phyloP scores from a whole-genome alignment of 2,329 filamentous ascomycete genomes.

The Geosmithia morbida region DNA sequence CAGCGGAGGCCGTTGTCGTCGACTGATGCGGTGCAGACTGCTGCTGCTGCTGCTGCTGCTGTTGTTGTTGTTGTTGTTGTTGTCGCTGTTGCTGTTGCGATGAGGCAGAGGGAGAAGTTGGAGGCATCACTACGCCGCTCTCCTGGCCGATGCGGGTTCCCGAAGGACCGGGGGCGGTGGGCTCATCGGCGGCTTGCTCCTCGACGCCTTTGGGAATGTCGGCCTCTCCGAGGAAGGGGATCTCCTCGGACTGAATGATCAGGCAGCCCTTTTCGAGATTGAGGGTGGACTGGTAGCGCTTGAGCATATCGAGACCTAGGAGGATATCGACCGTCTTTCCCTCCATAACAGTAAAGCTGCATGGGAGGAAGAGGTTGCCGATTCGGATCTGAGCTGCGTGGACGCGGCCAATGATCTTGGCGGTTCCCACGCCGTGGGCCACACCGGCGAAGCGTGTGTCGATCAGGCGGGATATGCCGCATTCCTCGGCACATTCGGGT shows the following conservation, averaged over 20 bases:
- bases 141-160: slow-evolving; percentile 80
- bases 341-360: slow-evolving; percentile 98
- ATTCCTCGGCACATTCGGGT: slow-evolving; percentile 75
- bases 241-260: slow-evolving; percentile 75
- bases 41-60: slow-evolving; percentile 7
- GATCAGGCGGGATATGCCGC: slow-evolving; percentile 91
- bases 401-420: slow-evolving; percentile 85
- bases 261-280: slow-evolving; percentile 76
- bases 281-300: slow-evolving; percentile 85
- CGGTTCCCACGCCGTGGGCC: slow-evolving; percentile 86
- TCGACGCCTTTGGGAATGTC: slow-evolving; percentile 85
- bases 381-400: slow-evolving; percentile 94
- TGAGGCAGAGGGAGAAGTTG: not conserved
- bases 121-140: slow-evolving; percentile 55
- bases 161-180: slow-evolving; percentile 69
- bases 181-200: slow-evolving; percentile 62
- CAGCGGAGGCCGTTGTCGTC: slow-evolving; percentile 8
- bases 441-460: slow-evolving; percentile 87
- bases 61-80: slow-evolving; percentile 8
- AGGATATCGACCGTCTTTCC: slow-evolving; percentile 91
- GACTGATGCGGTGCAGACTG: slow-evolving; percentile 1
- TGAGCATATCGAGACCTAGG: slow-evolving; percentile 91
- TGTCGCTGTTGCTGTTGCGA: slow-evolving; percentile 8
- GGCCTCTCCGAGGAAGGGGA: slow-evolving; percentile 80
- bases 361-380: slow-evolving; percentile 72